Conservation (phyloP, 352 stramenopile species). For the Globisporangium nodosum region DNA sequence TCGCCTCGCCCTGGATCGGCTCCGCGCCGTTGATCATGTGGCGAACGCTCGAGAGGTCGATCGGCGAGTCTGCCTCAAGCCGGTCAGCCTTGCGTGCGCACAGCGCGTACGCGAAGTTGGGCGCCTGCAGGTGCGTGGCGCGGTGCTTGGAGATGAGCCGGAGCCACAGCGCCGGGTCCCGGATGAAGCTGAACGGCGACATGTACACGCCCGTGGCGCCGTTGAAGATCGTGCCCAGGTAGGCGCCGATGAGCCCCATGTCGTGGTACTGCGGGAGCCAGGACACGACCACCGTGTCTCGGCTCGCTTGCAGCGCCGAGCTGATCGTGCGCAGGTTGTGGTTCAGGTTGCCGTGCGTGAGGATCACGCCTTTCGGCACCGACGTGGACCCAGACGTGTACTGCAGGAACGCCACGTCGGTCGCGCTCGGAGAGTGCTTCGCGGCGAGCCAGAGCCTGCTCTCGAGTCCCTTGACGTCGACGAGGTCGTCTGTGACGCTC, state of each 20-base stretch:
- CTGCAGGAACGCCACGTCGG: conserved; percentile 96
- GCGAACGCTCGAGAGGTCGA: conserved; percentile 91
- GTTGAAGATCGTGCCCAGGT: conserved; percentile 78
- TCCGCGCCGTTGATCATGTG: conserved; percentile 99
- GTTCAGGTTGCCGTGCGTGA: conserved; percentile 95
- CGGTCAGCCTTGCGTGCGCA: conserved; percentile 91
- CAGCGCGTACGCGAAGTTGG: conserved; percentile 98
- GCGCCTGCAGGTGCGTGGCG: conserved; percentile 96
- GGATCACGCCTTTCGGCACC: conserved; percentile 97
- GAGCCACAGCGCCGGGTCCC: conserved; percentile 95
- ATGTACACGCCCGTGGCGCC: conserved; percentile 95
- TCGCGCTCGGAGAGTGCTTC: conserved; percentile 29
- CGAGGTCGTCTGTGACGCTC: conserved; percentile 79
- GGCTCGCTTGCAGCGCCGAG: conserved; percentile 83
- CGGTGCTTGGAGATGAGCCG: conserved; percentile 80
- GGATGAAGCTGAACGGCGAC: conserved; percentile 97
- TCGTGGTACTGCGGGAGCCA: conserved; percentile 99
- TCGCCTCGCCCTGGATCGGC: conserved; percentile 89
- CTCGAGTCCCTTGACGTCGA: conserved; percentile 42
- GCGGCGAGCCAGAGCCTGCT: conserved; percentile 32
- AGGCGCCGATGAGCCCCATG: conserved; percentile 98
- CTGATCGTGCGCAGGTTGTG: conserved; percentile 97
- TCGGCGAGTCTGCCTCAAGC: conserved; percentile 20
- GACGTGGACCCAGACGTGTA: conserved; percentile 99
- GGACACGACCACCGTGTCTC: conserved; percentile 93